Conservation (phyloP, 1,284 basidiomycete species). For the Coniferiporia weirii region DNA sequence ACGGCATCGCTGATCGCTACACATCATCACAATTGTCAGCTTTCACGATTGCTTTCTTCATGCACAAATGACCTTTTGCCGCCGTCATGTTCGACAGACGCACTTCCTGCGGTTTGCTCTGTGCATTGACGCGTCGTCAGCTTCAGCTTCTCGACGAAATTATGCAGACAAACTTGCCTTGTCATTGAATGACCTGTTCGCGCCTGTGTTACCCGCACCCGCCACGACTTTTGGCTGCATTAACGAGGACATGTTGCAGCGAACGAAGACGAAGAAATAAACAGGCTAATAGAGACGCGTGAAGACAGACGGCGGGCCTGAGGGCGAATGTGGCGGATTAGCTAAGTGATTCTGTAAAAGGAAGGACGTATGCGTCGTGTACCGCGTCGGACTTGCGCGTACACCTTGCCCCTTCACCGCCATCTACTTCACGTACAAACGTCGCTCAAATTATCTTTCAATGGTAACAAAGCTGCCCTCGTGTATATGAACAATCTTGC, state of each 20-base stretch:
- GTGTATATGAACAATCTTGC: background rate
- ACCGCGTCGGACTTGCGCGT: conserved; percentile 10
- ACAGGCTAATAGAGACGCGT: conserved; percentile 6
- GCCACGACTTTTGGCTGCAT: conserved; percentile 34
- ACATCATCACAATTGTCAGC: conserved; percentile 8
- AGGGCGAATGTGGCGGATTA: background rate
- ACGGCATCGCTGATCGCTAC: conserved; percentile 97
- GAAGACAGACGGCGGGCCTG: background rate
- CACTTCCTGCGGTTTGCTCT: conserved; percentile 93
- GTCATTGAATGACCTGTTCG: conserved; percentile 79
- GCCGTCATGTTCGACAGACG: conserved; percentile 94
- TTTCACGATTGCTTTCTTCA: conserved; percentile 12
- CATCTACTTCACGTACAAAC: background rate
- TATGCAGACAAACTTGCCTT: conserved; percentile 43
- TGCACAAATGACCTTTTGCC: conserved; percentile 71
- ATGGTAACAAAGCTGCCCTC: background rate
- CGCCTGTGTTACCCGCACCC: conserved; percentile 29
- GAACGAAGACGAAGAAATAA: background rate
- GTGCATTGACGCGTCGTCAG: conserved; percentile 30
- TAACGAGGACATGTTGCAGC: conserved; percentile 30
- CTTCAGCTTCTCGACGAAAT: background rate
- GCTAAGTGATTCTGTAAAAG: background rate
- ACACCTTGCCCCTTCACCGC: conserved; percentile 10
- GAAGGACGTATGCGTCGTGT: background rate
- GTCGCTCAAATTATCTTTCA: background rate